phyloP scores from a whole-genome alignment of 305 asterid species.

The Euphrasia arctica region DNA sequence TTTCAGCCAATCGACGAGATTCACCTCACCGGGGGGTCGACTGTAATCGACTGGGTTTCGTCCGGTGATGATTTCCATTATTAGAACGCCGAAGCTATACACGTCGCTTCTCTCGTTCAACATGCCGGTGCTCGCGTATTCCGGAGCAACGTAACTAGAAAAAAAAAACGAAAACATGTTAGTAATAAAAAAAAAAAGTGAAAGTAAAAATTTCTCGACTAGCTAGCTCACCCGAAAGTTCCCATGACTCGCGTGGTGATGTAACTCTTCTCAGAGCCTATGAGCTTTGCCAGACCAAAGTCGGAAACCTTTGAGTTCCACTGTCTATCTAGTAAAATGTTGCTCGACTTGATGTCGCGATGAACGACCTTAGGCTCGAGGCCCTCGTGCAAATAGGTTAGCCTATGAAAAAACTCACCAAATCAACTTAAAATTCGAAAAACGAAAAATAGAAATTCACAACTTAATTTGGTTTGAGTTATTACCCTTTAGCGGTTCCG shows the following conservation, averaged over 20 bases:
- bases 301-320: constrained; percentile 90
- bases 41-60: constrained; percentile 85
- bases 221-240: constrained; percentile 72
- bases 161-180: not conserved
- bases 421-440: constrained; percentile 16
- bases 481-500: constrained; percentile 93
- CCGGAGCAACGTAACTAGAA: constrained; percentile 87
- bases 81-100: constrained; percentile 84
- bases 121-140: constrained; percentile 96
- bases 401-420: constrained; percentile 39
- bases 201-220: not conserved
- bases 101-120: constrained; percentile 88
- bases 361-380: constrained; percentile 95
- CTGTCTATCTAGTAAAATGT: constrained; percentile 69
- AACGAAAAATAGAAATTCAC: not conserved
- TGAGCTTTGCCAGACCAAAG: constrained; percentile 85
- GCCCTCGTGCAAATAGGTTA: constrained; percentile 89
- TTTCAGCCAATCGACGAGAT: constrained; percentile 86
- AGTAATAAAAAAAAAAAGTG: not conserved
- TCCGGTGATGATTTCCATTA: constrained; percentile 80
- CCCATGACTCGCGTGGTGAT: constrained; percentile 96
- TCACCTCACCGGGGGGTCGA: constrained; percentile 85
- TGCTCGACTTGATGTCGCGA: constrained; percentile 91
- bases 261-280: constrained; percentile 79
- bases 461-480: not conserved